Evolutionary conservation across 306 rosid genomes (phyloP).

Genomic region (Rubus parviflorus): DNA sequence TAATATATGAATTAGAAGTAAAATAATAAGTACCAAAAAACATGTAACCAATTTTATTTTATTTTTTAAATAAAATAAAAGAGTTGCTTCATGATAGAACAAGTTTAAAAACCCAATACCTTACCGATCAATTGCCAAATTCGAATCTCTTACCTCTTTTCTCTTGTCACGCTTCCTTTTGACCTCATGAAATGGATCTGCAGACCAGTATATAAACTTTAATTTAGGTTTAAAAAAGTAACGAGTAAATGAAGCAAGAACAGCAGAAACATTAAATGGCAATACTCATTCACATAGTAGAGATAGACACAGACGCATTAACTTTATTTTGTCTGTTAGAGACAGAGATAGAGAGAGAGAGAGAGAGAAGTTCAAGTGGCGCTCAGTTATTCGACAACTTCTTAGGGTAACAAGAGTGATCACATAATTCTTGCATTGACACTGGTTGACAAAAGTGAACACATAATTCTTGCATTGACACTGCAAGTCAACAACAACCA

Average conservation of each 20-base stretch:
- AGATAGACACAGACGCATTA: background rate
- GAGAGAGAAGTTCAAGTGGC: background rate
- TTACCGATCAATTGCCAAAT: background rate
- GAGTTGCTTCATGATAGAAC: background rate
- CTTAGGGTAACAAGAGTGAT: background rate
- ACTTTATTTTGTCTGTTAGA: background rate
- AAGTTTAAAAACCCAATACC: background rate
- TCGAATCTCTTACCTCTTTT: conserved; percentile 70
- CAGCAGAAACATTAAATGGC: background rate
- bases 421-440: background rate
- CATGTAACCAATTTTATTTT: background rate
- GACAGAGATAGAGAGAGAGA: background rate
- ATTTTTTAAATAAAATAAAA: background rate
- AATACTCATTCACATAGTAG: background rate
- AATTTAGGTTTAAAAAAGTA: background rate
- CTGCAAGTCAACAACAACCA: background rate
- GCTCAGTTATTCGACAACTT: background rate
- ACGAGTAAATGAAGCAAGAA: conserved; percentile 18
- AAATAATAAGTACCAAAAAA: background rate
- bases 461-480: background rate
- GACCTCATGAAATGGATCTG: conserved; percentile 94
- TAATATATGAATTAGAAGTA: background rate
- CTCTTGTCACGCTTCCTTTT: conserved; percentile 80
- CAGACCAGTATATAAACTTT: conserved; percentile 21
- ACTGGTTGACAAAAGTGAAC: background rate